phyloP scores from a whole-genome alignment of 75 land plant species.

The Pinus tabuliformis region DNA sequence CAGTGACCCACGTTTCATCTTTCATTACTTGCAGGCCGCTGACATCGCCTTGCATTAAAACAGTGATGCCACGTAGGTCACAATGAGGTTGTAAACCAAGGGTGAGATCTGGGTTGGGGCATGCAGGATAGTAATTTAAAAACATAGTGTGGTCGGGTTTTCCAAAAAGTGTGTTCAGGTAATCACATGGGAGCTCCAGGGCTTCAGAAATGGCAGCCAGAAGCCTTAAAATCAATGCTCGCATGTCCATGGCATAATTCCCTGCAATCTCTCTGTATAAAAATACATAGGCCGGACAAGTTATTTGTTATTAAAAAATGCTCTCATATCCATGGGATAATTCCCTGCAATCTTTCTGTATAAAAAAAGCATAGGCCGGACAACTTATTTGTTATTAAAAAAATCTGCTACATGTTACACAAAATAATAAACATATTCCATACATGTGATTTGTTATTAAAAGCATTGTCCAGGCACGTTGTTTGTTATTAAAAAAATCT shows the following conservation, averaged over 20 bases:
- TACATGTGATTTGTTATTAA: too few relatives aligned
- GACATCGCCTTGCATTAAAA: slow-evolving; percentile 16
- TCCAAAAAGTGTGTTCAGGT: slow-evolving; percentile 33
- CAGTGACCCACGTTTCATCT: too few relatives aligned
- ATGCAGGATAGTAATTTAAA: slow-evolving; percentile 64
- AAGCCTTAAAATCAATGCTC: slow-evolving; percentile 25
- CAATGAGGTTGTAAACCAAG: too few relatives aligned
- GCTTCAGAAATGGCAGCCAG: slow-evolving; percentile 52
- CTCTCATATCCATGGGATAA: slow-evolving; percentile 25
- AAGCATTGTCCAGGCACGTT: too few relatives aligned
- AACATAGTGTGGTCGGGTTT: slow-evolving; percentile 50
- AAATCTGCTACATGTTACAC: too few relatives aligned
- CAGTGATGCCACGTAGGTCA: too few relatives aligned
- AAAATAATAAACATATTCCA: too few relatives aligned
- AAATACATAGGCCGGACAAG: too few relatives aligned
- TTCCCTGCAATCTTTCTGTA: slow-evolving; percentile 29
- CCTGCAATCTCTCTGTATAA: slow-evolving; percentile 27
- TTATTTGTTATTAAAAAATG: not conserved
- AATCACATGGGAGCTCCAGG: slow-evolving; percentile 33
- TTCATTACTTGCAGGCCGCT: too few relatives aligned
- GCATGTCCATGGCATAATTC: slow-evolving; percentile 18
- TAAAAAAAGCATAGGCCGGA: too few relatives aligned
- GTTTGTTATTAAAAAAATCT: too few relatives aligned
- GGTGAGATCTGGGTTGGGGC: slow-evolving; percentile 28
- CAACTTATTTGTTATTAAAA: too few relatives aligned